Evolutionary conservation across 768 basidiomycete genomes (phyloP).

Genomic region (Trichaptum fuscoviolaceum): DNA sequence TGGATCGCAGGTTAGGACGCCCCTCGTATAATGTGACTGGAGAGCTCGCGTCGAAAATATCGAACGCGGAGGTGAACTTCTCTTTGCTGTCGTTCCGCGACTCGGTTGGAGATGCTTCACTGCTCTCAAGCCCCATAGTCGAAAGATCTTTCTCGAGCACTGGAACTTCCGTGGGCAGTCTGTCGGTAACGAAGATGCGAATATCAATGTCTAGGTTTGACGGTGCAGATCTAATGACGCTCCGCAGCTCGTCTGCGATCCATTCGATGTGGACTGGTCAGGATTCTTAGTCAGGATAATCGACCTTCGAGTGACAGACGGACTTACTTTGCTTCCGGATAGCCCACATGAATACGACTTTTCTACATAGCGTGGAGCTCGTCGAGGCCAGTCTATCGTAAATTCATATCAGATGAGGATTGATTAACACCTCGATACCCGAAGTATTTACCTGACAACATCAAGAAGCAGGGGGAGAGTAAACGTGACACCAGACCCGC

Average conservation of each 20-base stretch:
- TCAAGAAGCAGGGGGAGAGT: neutral
- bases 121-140: slow-evolving; percentile 14
- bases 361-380: neutral
- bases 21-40: neutral
- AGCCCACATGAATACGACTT: neutral
- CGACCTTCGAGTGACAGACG: neutral
- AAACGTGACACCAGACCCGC: neutral
- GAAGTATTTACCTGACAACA: neutral
- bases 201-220: slow-evolving; percentile 30
- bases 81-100: slow-evolving; percentile 8
- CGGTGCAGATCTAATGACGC: slow-evolving; percentile 18
- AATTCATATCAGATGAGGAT: neutral
- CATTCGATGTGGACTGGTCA: neutral
- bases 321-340: neutral
- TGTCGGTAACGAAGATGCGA: slow-evolving; percentile 36
- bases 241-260: neutral
- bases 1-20: slow-evolving; percentile 35
- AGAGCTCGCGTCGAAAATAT: slow-evolving; percentile 13
- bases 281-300: neutral
- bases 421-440: neutral
- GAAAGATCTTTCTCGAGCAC: slow-evolving; percentile 19
- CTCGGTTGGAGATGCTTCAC: slow-evolving; percentile 9
- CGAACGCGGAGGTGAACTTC: slow-evolving; percentile 15
- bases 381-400: neutral
- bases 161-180: slow-evolving; percentile 7